A percentile compares a stretch with the other conserved stretches of the same genome.
phyloP scores from a whole-genome alignment of 441 rosid species.

The Codiaeum variegatum region DNA sequence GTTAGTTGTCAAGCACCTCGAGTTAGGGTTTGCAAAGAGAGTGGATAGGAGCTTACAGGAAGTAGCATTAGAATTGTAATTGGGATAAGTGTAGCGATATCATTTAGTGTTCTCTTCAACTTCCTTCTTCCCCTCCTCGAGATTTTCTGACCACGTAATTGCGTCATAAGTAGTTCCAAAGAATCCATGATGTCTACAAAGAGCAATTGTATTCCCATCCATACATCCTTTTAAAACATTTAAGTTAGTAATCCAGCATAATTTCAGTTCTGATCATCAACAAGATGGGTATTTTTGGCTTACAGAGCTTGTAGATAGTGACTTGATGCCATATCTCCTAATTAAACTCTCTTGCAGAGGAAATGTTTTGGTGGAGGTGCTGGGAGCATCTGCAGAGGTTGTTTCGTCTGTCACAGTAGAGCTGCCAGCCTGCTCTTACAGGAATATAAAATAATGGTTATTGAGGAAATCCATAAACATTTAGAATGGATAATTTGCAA shows the following conservation, averaged over 20 bases:
- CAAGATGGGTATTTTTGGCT: conserved; percentile 23
- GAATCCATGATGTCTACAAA: conserved; percentile 40
- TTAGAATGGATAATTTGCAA: not conserved
- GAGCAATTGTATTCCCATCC: conserved; percentile 66
- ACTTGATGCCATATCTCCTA: conserved; percentile 40
- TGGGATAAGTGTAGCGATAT: conserved; percentile 52
- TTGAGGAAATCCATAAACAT: not conserved
- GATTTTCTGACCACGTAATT: conserved; percentile 34
- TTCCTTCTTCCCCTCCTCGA: conserved; percentile 45
- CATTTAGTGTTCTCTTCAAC: conserved; percentile 46
- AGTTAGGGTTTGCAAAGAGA: not conserved
- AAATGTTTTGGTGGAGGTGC: conserved; percentile 21
- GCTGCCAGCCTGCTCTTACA: conserved; percentile 28
- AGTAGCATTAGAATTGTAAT: conserved; percentile 58
- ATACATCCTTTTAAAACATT: conserved; percentile 41
- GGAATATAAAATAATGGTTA: conserved; percentile 3
- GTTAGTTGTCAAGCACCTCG: not conserved
- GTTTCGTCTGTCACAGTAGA: conserved; percentile 21
- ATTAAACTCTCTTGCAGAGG: conserved; percentile 30
- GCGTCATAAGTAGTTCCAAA: conserved; percentile 43
- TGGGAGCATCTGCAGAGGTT: conserved; percentile 14
- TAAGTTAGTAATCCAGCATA: conserved; percentile 10
- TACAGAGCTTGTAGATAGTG: conserved; percentile 42
- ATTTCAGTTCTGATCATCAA: conserved; percentile 1
- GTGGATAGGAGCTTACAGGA: conserved; percentile 44